Percentiles rank a stretch among this genome's conserved stretches.
Evolutionary conservation across 768 basidiomycete species (phyloP).

Genomic region (Lactarius sp.): DNA sequence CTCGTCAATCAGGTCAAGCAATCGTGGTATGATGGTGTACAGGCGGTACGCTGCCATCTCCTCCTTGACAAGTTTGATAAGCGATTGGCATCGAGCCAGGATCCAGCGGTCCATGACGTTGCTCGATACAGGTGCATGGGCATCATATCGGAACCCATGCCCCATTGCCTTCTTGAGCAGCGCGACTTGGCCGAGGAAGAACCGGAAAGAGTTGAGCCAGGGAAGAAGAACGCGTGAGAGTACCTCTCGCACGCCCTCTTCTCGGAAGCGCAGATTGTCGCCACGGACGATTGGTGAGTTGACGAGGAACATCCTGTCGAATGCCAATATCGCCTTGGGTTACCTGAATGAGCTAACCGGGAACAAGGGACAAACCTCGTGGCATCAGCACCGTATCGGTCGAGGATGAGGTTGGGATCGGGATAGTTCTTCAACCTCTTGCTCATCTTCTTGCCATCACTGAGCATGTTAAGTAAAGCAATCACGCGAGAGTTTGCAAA

Average conservation of each 20-base stretch:
- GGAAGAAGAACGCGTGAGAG: constrained; percentile 94
- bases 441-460: constrained; percentile 99
- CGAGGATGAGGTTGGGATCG: constrained; percentile 86
- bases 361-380: constrained; percentile 53
- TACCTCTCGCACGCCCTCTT: constrained; percentile 96
- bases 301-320: constrained; percentile 86
- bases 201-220: constrained; percentile 98
- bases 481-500: background rate
- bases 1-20: constrained; percentile 90
- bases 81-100: constrained; percentile 93
- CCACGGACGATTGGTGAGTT: constrained; percentile 98
- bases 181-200: constrained; percentile 94
- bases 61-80: constrained; percentile 84
- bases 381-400: constrained; percentile 93
- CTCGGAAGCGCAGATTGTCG: constrained; percentile 96
- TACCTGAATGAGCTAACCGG: background rate
- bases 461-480: constrained; percentile 30
- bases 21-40: constrained; percentile 94
- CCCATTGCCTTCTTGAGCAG: constrained; percentile 78
- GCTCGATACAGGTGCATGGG: constrained; percentile 72
- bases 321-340: background rate
- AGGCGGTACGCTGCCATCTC: constrained; percentile 98
- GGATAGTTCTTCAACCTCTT: constrained; percentile 97
- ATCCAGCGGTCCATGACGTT: constrained; percentile 99
- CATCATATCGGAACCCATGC: constrained; percentile 78